Evolutionary conservation across 2,329 filamentous ascomycete genomes (phyloP), one percentile per base, ranked within the genome.

Genomic region (Aspergillus versicolor): DNA sequence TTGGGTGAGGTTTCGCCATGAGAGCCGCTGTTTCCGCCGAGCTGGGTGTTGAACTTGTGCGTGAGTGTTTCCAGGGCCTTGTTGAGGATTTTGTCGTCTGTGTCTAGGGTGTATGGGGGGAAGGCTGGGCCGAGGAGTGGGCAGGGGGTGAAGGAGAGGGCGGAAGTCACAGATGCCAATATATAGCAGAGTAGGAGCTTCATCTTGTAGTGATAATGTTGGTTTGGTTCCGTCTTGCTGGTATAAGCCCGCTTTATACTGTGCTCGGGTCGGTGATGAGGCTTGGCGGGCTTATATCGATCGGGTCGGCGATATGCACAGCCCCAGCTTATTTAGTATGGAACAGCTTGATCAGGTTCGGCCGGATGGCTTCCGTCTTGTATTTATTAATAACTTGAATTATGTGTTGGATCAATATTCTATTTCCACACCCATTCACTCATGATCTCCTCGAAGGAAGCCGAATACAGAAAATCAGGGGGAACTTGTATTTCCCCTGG

Each of bases 91-190:
- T 47, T 27, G 15, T 57, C 56, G 11, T 46, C 54, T n/a, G 46
- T 51, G 21, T 64, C 42, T 6, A 66, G 38, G 9, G 49, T 55
- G 34, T 61, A 61, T 8, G 55, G 51, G 45, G 64, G 63, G 32
- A 59, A 66, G 19, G 52, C 37, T 7, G 63, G 63, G 5, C 64
- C 64, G 15, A 66, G 56, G 9, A 67, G 52, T 15, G 63, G 65
- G 37, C 65, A 67, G 19, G 63, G 65, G 3, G 60, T 62, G 47
- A 67, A 66, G 6, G 60, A 56, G 24, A 59, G 37, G 6, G 49
- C 58, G 5, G 57, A 44, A 38, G 52, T 54, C 11, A 12, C 2
- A 4, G 15, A 6, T 15, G 32, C 12, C 4, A 11, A 37, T 6
- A 12, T 6, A 15, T 15, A 21, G 3, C 21, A 15, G 32, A 37